Conservation (phyloP, 2,329 filamentous ascomycete genomes). For the Epichloe glyceriae region DNA sequence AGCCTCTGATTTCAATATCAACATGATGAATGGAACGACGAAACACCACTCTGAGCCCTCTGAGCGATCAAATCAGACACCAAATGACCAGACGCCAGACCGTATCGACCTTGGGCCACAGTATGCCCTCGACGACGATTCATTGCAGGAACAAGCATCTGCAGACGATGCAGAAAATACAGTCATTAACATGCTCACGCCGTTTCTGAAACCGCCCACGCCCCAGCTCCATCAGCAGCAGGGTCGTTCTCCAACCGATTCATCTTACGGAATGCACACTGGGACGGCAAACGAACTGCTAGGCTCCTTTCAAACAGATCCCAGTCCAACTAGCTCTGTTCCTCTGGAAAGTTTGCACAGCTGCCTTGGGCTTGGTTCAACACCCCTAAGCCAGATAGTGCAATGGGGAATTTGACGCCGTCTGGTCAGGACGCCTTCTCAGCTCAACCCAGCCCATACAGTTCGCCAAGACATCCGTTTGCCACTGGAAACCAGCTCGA, state of each 20-base stretch:
- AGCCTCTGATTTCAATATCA: background rate
- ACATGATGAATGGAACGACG: too few relatives aligned
- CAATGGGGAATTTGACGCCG: slow-evolving; percentile 8
- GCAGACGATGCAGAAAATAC: slow-evolving; percentile 23
- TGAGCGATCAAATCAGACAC: background rate
- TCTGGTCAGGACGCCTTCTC: slow-evolving; percentile 15
- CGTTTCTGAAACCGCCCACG: slow-evolving; percentile 34
- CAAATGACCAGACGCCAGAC: background rate
- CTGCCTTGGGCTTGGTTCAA: slow-evolving; percentile 41
- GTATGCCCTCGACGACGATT: background rate
- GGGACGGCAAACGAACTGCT: slow-evolving; percentile 38
- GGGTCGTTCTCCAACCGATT: slow-evolving; percentile 22
- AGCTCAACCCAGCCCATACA: slow-evolving; percentile 13
- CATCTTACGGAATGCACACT: slow-evolving; percentile 44
- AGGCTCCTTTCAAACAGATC: slow-evolving; percentile 23
- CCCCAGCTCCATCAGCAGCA: slow-evolving; percentile 22
- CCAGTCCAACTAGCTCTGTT: slow-evolving; percentile 17
- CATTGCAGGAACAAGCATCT: slow-evolving; percentile 4
- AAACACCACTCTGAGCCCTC: background rate
- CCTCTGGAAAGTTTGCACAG: slow-evolving; percentile 20
- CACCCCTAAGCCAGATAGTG: slow-evolving; percentile 19
- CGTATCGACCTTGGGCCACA: background rate
- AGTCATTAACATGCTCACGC: slow-evolving; percentile 35
- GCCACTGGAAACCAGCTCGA: slow-evolving; percentile 11
- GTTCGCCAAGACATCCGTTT: slow-evolving; percentile 11